Evolutionary conservation across 306 rosid species (phyloP).

Genomic region (Corylus avellana): DNA sequence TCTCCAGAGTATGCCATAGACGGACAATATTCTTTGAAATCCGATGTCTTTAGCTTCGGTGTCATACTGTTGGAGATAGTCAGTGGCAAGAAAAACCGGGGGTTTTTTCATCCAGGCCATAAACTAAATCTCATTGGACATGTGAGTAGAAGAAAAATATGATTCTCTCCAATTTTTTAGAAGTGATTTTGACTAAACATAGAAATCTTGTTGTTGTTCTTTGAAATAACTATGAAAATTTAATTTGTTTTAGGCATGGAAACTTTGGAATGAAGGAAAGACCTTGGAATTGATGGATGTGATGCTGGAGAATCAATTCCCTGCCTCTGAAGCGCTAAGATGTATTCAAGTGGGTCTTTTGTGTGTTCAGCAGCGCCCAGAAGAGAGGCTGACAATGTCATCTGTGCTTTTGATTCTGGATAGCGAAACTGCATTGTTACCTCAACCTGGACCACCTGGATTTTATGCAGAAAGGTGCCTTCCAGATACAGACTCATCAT

Average conservation of each 20-base stretch:
- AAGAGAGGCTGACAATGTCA: conserved; percentile 62
- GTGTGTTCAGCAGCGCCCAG: conserved; percentile 52
- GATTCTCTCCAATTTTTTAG: background rate
- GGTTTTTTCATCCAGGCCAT: conserved; percentile 47
- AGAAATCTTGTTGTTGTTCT: background rate
- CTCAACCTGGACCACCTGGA: conserved; percentile 48
- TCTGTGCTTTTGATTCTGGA: conserved; percentile 46
- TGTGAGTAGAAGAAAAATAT: conserved; percentile 31
- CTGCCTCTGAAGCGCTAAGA: conserved; percentile 26
- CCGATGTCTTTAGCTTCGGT: conserved; percentile 44
- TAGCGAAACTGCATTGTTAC: conserved; percentile 33
- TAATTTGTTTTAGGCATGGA: conserved; percentile 53
- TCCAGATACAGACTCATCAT: conserved; percentile 36
- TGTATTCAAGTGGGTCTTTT: conserved; percentile 54
- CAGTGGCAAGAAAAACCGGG: conserved; percentile 44
- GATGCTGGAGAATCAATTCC: conserved; percentile 22
- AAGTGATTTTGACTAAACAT: background rate
- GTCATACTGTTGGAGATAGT: conserved; percentile 40
- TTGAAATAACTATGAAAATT: background rate
- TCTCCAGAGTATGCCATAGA: conserved; percentile 45
- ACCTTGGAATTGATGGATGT: conserved; percentile 49
- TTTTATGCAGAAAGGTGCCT: conserved; percentile 42
- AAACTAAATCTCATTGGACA: conserved; percentile 51
- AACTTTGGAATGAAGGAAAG: conserved; percentile 56
- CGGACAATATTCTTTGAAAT: conserved; percentile 44